phyloP scores from a whole-genome alignment of 306 rosid genomes.

The Phaseolus lunatus region DNA sequence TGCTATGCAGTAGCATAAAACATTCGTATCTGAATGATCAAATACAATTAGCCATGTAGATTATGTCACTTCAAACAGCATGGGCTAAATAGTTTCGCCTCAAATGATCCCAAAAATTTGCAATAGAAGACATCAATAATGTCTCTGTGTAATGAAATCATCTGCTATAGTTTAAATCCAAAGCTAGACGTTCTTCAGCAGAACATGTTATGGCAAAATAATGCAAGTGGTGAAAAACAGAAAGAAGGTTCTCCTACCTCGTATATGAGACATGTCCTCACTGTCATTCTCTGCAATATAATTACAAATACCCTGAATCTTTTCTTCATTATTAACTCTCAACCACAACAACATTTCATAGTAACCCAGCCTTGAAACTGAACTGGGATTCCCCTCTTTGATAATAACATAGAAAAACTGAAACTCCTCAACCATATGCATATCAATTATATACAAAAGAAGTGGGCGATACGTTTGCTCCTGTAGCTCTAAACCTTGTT shows the following conservation, averaged over 20 bases:
- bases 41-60: slow-evolving; percentile 27
- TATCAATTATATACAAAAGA: slow-evolving; percentile 68
- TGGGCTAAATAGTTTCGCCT: slow-evolving; percentile 22
- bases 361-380: slow-evolving; percentile 68
- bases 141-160: slow-evolving; percentile 30
- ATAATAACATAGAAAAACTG: slow-evolving; percentile 57
- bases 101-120: slow-evolving; percentile 22
- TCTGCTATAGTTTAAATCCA: slow-evolving; percentile 34
- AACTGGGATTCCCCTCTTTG: slow-evolving; percentile 60
- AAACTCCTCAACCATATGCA: slow-evolving; percentile 77
- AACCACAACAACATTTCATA: slow-evolving; percentile 84
- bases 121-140: slow-evolving; percentile 37
- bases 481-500: slow-evolving; percentile 67
- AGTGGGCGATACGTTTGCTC: slow-evolving; percentile 73
- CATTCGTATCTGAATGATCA: slow-evolving; percentile 18
- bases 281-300: slow-evolving; percentile 52
- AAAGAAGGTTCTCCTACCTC: slow-evolving; percentile 54
- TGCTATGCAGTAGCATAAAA: slow-evolving; percentile 25
- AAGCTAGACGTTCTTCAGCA: slow-evolving; percentile 33
- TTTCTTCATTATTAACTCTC: slow-evolving; percentile 66
- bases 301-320: slow-evolving; percentile 68
- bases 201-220: slow-evolving; percentile 29
- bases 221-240: neutral
- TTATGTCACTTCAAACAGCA: slow-evolving; percentile 16
- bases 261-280: slow-evolving; percentile 53